Evolutionary conservation across 1,284 basidiomycete species (phyloP), one percentile per base, ranked within the genome.

Genomic region (Moniliella sp.): DNA sequence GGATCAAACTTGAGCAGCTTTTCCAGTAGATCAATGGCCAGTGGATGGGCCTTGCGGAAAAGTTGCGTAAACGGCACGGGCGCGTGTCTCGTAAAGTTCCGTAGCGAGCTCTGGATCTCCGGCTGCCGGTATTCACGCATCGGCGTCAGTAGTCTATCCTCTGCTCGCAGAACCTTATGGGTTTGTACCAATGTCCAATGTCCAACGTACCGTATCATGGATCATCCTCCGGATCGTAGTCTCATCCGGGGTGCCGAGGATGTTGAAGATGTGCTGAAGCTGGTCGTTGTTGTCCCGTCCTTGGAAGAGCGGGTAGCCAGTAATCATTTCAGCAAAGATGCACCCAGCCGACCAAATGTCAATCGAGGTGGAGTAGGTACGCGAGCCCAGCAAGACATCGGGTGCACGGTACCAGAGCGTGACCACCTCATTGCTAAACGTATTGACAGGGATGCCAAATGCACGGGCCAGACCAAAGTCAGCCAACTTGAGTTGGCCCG

Each of bases 341-440:
- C 91, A 97, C 4, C 91, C 91, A 36, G 86, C 91, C 4, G 81
- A 88, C 91, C 91, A 99, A 41, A 97, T 82, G 64, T 99, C 91
- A 57, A 99, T 94, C 13, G 81, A 88, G 2, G 91, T 97, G 60
- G 78, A 86, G 64, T 99, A 99, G 33, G 88, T 94, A 34, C 91
- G 72, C 25, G 83, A 91, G 32, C 91, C 91, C 40, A 97, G 73
- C 11, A 99, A 71, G 27, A 99, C 91, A 57, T 99, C 91, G 1
- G 91, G 91, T 0, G 91, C 88, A 35, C 91, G 80, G 63, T 99
- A 99, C 91, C 91, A 99, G 9, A 99, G 67, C 4, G 91, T 99
- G 17, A 99, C 91, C 23, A 59, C 56, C 32, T 59, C 56, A 40
- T 59, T 59, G 18, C 43, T 47, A 34, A 59, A 59, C 10, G 56